phyloP scores from a whole-genome alignment of 345 rosid genomes.

The Syzygium aqueum region DNA sequence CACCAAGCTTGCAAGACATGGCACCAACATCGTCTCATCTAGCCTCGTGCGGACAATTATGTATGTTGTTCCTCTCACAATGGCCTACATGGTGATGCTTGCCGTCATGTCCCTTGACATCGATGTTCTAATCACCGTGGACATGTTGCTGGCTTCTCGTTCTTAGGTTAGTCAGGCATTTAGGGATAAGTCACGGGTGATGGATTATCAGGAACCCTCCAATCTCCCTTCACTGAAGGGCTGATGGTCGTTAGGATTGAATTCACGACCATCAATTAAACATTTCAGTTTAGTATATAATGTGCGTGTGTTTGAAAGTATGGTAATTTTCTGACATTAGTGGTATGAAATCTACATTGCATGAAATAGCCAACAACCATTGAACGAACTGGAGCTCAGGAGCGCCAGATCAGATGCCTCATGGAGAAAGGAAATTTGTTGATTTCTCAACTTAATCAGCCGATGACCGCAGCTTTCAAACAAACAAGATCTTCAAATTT shows the following conservation, averaged over 20 bases:
- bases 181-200: not conserved
- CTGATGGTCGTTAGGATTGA: not conserved
- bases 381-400: too few relatives aligned
- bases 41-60: conserved; percentile 1
- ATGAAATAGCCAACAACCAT: too few relatives aligned
- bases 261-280: not conserved
- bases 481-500: not conserved
- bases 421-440: too few relatives aligned
- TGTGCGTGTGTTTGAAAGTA: not conserved
- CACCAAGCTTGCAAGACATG: not conserved
- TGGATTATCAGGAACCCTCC: not conserved
- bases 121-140: not conserved
- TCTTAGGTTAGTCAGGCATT: conserved; percentile 14
- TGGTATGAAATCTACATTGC: too few relatives aligned
- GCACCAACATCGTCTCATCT: not conserved
- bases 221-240: not conserved
- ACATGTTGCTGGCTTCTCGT: conserved; percentile 7
- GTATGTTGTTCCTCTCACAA: conserved; percentile 7
- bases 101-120: conserved; percentile 19
- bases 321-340: not conserved
- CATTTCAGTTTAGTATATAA: not conserved
- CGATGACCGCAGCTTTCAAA: not conserved
- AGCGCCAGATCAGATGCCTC: too few relatives aligned
- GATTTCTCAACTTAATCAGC: not conserved
- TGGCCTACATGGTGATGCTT: conserved; percentile 26